Evolutionary conservation across 371 early-diverging fungal genomes (phyloP), one percentile per base, ranked within the genome.

Genomic region (Rhizopus microsporus): DNA sequence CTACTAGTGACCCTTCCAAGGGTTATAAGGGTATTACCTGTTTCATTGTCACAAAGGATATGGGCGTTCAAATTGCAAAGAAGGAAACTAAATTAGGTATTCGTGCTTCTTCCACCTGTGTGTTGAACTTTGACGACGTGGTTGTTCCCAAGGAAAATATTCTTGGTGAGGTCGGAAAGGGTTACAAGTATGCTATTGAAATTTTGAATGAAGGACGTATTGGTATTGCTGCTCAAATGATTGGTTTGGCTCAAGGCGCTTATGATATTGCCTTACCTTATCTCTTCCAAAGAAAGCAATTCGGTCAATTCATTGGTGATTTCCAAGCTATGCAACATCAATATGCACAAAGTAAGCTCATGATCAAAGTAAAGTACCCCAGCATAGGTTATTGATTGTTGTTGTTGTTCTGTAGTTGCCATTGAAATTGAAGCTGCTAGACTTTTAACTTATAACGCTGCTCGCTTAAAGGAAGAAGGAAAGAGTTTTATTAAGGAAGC

Each of bases 11-110:
- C 67, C 93, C 93, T 17, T 81, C 87, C 60, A 88, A 92, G 81
- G 97, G 97, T 23, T 96, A 98, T 85, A 95, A 94, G 84, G 99
- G 99, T 50, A 98, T 98, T 67, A 96, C 98, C 34, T 96, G 96
- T 78, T 98, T 98, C 63, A 87, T 96, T 42, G 95, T 97, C 15
- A 97, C 98, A 56, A 92, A 92, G 76, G 86, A 84, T n/a, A 88
- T 88, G 93, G 99, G 99, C 56, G 91, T 98, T 46, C 69, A 89
- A 71, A 82, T 98, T 57, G 92, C 90, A 60, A 97, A 97, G 88
- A 98, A 97, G 86, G 99, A 98, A 76, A 83, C 82, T 63, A 98
- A 88, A 86, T 90, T 98, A 51, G 98, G 98, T 60, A 96, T 98
- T 71, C 88, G 94, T 53, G 89, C 95, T 5, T 97, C 96, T 3